phyloP scores from a whole-genome alignment of 1,284 basidiomycete species.

The Microbotryum saponariae region DNA sequence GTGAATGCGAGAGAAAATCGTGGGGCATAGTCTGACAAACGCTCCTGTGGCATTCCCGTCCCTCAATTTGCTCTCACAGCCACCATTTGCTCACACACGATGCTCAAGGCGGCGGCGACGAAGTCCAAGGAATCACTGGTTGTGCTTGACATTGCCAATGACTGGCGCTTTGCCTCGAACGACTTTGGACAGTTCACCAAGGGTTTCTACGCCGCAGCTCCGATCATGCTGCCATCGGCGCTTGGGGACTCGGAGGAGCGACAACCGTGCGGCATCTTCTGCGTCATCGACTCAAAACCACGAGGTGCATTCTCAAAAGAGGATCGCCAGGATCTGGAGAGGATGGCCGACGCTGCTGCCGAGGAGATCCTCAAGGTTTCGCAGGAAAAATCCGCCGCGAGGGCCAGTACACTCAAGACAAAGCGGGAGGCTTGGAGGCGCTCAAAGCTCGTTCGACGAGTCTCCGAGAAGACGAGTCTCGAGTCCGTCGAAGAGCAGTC shows the following conservation, averaged over 20 bases:
- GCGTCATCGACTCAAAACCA: slow-evolving; percentile 22
- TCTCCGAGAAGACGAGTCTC: slow-evolving; percentile 7
- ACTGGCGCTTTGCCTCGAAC: slow-evolving; percentile 27
- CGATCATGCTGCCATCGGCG: slow-evolving; percentile 24
- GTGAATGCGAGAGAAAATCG: background rate
- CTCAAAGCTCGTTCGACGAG: slow-evolving; percentile 9
- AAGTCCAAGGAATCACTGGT: slow-evolving; percentile 23
- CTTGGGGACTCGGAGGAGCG: slow-evolving; percentile 18
- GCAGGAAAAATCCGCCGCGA: background rate
- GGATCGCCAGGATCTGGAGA: slow-evolving; percentile 17
- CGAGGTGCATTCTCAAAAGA: slow-evolving; percentile 9
- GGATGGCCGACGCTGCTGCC: slow-evolving; percentile 22
- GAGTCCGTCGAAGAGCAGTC: slow-evolving; percentile 19
- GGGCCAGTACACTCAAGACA: background rate
- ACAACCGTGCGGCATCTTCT: slow-evolving; percentile 27
- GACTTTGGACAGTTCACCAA: slow-evolving; percentile 17
- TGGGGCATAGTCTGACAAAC: background rate
- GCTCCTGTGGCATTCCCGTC: background rate
- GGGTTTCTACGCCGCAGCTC: slow-evolving; percentile 29
- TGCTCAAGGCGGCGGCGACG: slow-evolving; percentile 22
- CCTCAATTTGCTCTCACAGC: background rate
- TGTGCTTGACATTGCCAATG: slow-evolving; percentile 24
- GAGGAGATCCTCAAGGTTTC: slow-evolving; percentile 15
- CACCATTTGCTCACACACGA: slow-evolving; percentile 23
- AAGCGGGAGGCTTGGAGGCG: slow-evolving; percentile 16